Evolutionary conservation across 73 alveolate genomes (phyloP), one percentile per base, ranked within the genome.

Genomic region (Blepharisma stoltei): DNA sequence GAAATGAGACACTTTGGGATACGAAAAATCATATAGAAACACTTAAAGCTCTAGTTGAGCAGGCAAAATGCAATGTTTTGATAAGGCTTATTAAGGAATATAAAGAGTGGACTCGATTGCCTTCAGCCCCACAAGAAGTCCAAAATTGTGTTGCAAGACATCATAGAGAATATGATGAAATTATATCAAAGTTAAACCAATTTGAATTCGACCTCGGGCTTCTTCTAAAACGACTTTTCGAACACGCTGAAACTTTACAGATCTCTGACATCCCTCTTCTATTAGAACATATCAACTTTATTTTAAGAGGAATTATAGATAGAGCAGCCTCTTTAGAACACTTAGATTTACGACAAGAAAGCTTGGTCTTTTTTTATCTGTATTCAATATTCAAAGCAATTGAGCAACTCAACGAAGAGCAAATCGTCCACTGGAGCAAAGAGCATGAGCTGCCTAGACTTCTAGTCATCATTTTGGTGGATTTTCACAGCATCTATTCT

Each of bases 1-100:
- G 46, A 2, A 14, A n/a, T 60, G 73, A 38, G 45, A 60, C 73
- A 14, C 73, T 60, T 1, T 60, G 73, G 73, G 73, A 60, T 60
- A 60, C n/a, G 14, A 38, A 60, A 20, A 60, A 60, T 2, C 18
- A 11, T 25, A 8, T 18, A 25, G 73, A 60, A 8, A 14, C 73
- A 18, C 46, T 60, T 2, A 60, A 38, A 25, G 18, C 23, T 1
- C 11, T 60, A 9, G 73, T 60, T 11, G 73, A 60, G 23, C 14
- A 60, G n/a, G 49, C 38, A 9, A 60, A 60, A 25, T n/a, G 5
- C 45, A 60, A 60, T 60, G 23, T 60, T 60, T 18, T 60, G 11
- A n/a, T 60, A 18, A 9, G 48, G 37, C 18, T 25, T n/a, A 18
- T 60, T 8, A 60, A 25, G 46, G 73, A 60, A 14, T 60, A 14